phyloP scores from a whole-genome alignment of 768 basidiomycete species.

The Boletales sp. region DNA sequence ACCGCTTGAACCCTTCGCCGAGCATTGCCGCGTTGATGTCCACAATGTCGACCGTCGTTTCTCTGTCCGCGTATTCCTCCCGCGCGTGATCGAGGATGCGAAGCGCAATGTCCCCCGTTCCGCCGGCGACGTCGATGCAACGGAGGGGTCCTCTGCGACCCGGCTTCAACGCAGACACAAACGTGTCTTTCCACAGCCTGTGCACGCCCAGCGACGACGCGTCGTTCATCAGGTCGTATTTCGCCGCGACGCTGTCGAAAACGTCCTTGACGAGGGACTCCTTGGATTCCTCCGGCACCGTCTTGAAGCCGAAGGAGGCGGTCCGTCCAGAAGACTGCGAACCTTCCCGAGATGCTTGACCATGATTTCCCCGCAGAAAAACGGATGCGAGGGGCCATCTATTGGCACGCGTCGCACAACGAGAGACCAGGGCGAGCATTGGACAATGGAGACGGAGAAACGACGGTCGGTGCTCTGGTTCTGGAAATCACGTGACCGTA shows the following conservation, averaged over 20 bases:
- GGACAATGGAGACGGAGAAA: slow-evolving; percentile 4
- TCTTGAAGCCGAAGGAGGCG: slow-evolving; percentile 91
- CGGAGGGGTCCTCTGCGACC: slow-evolving; percentile 69
- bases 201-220: slow-evolving; percentile 97
- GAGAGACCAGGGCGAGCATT: slow-evolving; percentile 17
- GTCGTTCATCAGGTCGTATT: slow-evolving; percentile 98
- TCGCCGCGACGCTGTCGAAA: slow-evolving; percentile 92
- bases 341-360: slow-evolving; percentile 2
- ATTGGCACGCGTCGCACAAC: slow-evolving; percentile 12
- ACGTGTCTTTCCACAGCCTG: slow-evolving; percentile 94
- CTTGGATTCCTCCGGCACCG: slow-evolving; percentile 82
- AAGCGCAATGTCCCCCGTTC: slow-evolving; percentile 96
- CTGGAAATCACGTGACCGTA: neutral
- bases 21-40: slow-evolving; percentile 98
- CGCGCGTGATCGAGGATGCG: slow-evolving; percentile 88
- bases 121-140: slow-evolving; percentile 96
- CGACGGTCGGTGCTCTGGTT: too few species aligned
- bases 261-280: slow-evolving; percentile 89
- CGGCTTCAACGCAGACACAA: slow-evolving; percentile 71
- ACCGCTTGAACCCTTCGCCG: slow-evolving; percentile 82
- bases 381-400: slow-evolving; percentile 8
- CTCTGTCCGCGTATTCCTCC: slow-evolving; percentile 85
- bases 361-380: slow-evolving; percentile 23
- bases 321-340: slow-evolving; percentile 37
- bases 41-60: slow-evolving; percentile 83